Evolutionary conservation across 306 rosid species (phyloP).

Genomic region (Potentilla sterilis): DNA sequence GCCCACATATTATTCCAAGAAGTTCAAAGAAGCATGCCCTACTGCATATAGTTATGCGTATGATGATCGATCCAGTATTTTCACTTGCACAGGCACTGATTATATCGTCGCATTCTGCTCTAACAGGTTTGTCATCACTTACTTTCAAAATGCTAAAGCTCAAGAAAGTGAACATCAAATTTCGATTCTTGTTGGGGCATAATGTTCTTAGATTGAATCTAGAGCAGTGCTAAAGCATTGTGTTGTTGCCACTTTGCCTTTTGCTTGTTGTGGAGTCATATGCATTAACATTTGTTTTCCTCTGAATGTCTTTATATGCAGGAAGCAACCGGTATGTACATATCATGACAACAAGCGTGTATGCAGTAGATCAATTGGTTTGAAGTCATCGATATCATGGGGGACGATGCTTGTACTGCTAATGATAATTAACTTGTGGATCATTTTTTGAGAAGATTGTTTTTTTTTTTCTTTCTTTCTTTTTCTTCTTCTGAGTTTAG

Average conservation of each 20-base stretch:
- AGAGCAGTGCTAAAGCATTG: neutral
- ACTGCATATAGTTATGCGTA: constrained; percentile 85
- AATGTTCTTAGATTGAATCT: neutral
- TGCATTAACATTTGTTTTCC: neutral
- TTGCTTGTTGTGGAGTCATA: neutral
- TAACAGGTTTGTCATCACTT: constrained; percentile 43
- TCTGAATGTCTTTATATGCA: constrained; percentile 24
- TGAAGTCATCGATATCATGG: constrained; percentile 46
- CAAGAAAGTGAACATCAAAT: neutral
- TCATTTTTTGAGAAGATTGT: constrained; percentile 11
- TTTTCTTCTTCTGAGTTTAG: neutral
- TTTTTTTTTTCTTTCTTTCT: neutral
- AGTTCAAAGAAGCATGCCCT: constrained; percentile 81
- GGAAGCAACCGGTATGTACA: constrained; percentile 62
- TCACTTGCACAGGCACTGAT: constrained; percentile 70
- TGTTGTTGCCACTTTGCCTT: neutral
- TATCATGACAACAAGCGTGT: constrained; percentile 56
- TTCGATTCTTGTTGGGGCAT: neutral
- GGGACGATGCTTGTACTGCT: constrained; percentile 24
- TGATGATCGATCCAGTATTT: constrained; percentile 78
- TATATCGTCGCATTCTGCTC: constrained; percentile 75
- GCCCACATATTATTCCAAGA: constrained; percentile 75
- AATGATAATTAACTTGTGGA: constrained; percentile 29
- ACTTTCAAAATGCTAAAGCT: neutral
- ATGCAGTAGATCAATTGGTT: constrained; percentile 62